A percentile compares a stretch with the other conserved stretches of the same genome.
Evolutionary conservation across 2,329 filamentous ascomycete genomes (phyloP).

Genomic region (Polychaeton citri): DNA sequence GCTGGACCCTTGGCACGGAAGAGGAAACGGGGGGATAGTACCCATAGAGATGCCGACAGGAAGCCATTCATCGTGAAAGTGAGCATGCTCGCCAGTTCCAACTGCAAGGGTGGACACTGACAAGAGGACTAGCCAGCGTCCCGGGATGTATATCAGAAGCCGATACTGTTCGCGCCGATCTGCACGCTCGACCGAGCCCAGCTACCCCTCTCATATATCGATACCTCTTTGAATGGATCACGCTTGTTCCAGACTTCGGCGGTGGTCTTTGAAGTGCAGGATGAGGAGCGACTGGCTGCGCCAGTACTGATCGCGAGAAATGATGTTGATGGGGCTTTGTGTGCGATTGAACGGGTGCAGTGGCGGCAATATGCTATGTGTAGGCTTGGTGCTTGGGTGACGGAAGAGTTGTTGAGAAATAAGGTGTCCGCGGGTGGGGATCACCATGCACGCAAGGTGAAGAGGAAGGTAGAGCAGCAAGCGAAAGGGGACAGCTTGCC

Average conservation of each 20-base stretch:
- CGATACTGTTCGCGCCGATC: slow-evolving; percentile 16
- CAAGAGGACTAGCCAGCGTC: slow-evolving; percentile 6
- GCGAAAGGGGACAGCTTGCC: slow-evolving; percentile 6
- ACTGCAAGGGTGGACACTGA: slow-evolving; percentile 3
- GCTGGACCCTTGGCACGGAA: slow-evolving; percentile 2
- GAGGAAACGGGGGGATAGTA: slow-evolving; percentile 6
- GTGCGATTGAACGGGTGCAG: slow-evolving; percentile 53
- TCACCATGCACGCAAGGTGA: slow-evolving; percentile 14
- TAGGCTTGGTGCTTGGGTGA: slow-evolving; percentile 54
- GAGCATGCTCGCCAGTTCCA: background rate
- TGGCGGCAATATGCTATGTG: slow-evolving; percentile 53
- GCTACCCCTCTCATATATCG: slow-evolving; percentile 48
- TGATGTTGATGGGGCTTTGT: slow-evolving; percentile 41
- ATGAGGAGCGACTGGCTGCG: slow-evolving; percentile 28
- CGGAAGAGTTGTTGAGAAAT: slow-evolving; percentile 40
- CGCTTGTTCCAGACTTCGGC: slow-evolving; percentile 49
- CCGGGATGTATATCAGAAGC: slow-evolving; percentile 11
- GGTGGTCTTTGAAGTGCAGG: slow-evolving; percentile 48
- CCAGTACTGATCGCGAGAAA: slow-evolving; percentile 49
- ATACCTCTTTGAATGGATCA: slow-evolving; percentile 39
- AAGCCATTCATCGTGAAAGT: slow-evolving; percentile 15
- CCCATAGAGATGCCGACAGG: slow-evolving; percentile 9
- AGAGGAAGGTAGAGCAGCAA: slow-evolving; percentile 6
- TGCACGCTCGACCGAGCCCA: slow-evolving; percentile 45
- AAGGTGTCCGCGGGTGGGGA: slow-evolving; percentile 15